Conservation (phyloP, 176 grass and related monocot genomes). For the Alopecurus myosuroides region DNA sequence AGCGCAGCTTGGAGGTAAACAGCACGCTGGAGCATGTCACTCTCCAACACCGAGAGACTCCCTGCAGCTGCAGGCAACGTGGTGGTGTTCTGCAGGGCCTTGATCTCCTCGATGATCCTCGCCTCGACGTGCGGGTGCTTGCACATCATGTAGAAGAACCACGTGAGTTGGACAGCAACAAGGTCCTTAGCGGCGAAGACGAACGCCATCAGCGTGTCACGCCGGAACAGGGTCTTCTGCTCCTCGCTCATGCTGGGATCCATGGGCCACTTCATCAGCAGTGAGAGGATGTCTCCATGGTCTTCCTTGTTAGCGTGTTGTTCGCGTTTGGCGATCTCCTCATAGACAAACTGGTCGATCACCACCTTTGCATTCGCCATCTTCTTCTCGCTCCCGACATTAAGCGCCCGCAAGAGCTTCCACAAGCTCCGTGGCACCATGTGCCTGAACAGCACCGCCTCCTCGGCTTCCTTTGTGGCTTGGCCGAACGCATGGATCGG, state of each 20-base stretch:
- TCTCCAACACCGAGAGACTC: conserved; percentile 28
- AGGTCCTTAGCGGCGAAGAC: conserved; percentile 52
- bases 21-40: conserved; percentile 24
- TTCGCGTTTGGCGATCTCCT: conserved; percentile 33
- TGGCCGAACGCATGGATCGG: conserved; percentile 31
- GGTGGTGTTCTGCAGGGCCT: conserved; percentile 7
- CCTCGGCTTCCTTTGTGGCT: conserved; percentile 53
- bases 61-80: too few relatives aligned
- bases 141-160: conserved; percentile 63
- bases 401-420: conserved; percentile 53
- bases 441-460: conserved; percentile 51
- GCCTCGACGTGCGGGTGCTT: conserved; percentile 40
- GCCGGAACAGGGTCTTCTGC: conserved; percentile 27
- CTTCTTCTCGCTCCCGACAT: conserved; percentile 52
- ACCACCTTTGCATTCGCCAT: conserved; percentile 39
- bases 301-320: not conserved
- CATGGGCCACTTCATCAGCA: conserved; percentile 31
- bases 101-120: conserved; percentile 41
- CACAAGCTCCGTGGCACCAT: conserved; percentile 34
- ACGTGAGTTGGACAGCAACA: conserved; percentile 32
- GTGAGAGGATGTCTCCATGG: conserved; percentile 35
- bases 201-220: conserved; percentile 35
- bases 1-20: conserved; percentile 47
- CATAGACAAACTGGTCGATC: conserved; percentile 36
- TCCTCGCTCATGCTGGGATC: conserved; percentile 6